Evolutionary conservation across 2,329 filamentous ascomycete genomes (phyloP).

Genomic region (Cercospora sesami): DNA sequence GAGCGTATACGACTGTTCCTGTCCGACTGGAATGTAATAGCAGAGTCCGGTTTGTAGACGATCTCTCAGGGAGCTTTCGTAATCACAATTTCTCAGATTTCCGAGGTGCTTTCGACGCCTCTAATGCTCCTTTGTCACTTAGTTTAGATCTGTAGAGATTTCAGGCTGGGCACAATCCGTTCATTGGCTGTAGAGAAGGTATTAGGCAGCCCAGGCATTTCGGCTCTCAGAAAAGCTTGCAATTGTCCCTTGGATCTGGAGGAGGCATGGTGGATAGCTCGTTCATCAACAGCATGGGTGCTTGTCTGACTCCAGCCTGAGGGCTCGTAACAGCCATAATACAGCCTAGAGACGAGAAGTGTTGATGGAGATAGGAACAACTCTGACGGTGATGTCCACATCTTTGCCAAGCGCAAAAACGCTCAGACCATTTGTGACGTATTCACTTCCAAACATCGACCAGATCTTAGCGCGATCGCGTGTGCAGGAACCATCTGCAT

Average conservation of each 20-base stretch:
- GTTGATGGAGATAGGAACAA: background rate
- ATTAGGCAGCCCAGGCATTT: background rate
- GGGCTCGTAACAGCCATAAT: background rate
- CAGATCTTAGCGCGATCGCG: conserved; percentile 6
- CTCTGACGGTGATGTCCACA: background rate
- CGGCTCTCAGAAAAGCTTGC: background rate
- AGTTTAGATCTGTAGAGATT: too few species aligned
- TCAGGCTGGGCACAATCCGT: background rate
- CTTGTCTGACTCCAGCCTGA: background rate
- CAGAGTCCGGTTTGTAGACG: background rate
- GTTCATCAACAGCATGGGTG: background rate
- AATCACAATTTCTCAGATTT: background rate
- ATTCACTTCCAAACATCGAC: background rate
- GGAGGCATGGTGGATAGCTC: background rate
- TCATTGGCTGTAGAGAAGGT: background rate
- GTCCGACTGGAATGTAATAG: background rate
- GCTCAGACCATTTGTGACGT: background rate
- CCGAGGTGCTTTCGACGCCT: background rate
- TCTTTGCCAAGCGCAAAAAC: background rate
- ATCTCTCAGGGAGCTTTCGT: background rate
- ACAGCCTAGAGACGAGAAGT: background rate
- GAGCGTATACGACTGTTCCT: background rate
- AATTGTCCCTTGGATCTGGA: background rate
- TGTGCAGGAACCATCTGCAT: conserved; percentile 1
- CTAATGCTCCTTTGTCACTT: background rate